Percentiles rank a stretch among this genome's conserved stretches.
Evolutionary conservation across 2,329 filamentous ascomycete genomes (phyloP).

Genomic region (Colletotrichum sidae): DNA sequence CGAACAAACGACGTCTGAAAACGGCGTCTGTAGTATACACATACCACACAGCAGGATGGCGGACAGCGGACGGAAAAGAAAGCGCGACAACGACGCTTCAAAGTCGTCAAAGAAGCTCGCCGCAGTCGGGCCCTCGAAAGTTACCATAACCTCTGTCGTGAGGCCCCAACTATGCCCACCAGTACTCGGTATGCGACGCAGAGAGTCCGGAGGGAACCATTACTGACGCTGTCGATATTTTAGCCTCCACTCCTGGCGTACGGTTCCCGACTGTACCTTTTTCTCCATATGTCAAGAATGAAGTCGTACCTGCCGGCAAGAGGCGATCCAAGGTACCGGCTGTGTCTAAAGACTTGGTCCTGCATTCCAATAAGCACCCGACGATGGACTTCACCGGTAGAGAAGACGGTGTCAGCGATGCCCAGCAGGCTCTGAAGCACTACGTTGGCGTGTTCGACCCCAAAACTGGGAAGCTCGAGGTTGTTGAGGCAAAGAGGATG

Average conservation of each 20-base stretch:
- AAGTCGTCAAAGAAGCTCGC: slow-evolving; percentile 63
- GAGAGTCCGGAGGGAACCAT: not conserved
- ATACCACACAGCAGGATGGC: slow-evolving; percentile 48
- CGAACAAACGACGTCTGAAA: slow-evolving; percentile 22
- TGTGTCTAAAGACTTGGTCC: slow-evolving; percentile 60
- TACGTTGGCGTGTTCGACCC: slow-evolving; percentile 75
- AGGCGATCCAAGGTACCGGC: slow-evolving; percentile 53
- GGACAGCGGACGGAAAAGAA: slow-evolving; percentile 63
- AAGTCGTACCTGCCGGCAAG: slow-evolving; percentile 49
- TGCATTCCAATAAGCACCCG: slow-evolving; percentile 68
- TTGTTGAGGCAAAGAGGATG: slow-evolving; percentile 75
- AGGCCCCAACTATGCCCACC: slow-evolving; percentile 61
- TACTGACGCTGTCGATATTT: slow-evolving; percentile 13
- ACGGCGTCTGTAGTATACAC: slow-evolving; percentile 6
- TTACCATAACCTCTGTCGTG: slow-evolving; percentile 60
- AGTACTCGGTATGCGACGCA: slow-evolving; percentile 58
- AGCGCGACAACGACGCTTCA: slow-evolving; percentile 56
- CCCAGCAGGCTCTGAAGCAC: slow-evolving; percentile 63
- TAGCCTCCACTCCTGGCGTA: slow-evolving; percentile 49
- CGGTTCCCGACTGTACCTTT: slow-evolving; percentile 55
- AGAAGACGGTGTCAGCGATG: slow-evolving; percentile 53
- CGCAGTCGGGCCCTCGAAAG: slow-evolving; percentile 47
- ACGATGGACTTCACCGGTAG: slow-evolving; percentile 70
- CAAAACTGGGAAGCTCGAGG: slow-evolving; percentile 66
- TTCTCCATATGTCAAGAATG: slow-evolving; percentile 59